Base-by-base conservation (phyloP, 306 rosid genomes). In the Herpetospermum pedunculosum region DNA sequence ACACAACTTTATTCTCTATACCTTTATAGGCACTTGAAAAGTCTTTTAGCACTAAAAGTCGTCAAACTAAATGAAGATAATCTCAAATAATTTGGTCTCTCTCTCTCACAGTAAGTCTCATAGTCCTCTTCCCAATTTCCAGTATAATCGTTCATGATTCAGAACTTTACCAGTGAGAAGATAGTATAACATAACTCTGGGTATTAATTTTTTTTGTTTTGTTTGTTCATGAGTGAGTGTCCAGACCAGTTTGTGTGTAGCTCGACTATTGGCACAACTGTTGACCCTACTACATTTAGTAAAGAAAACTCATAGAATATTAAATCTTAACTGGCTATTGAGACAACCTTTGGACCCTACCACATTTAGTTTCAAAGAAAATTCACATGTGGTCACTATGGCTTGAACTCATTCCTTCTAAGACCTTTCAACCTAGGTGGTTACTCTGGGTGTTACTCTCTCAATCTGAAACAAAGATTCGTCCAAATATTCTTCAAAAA, bases 1-100 rank as follows among this genome's bases (percentile, higher is more conserved):
- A 23, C 32, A 68, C 35, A 25, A 41, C 54, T 68, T 68, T 65
- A 65, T 65, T 37, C 72, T 14, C 49, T 43, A 68, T 54, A 26
- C 54, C n/a, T 43, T 29, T 25, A 44, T 68, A 68, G 73, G 23
- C 73, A 41, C 50, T 35, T 68, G 6, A 68, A 68, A 68, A 68
- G 73, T 14, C 54, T 68, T 62, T 34, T 9, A 19, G 26, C 70
- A 62, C 70, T 59, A 62, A 58, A 29, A 43, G 53, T 43, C 16
- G 32, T 43, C 54, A 41, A 68, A 23, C 73, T 25, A 23, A 6
- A 41, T 43, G 18, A 41, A 14, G 73, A 68, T 68, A 14, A 68
- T 68, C 54, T 68, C 38, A 68, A 68, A 68, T 26, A 41, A 18
- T 63, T 62, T 9, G 29, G 8, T n/a, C 21, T 23, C 6, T 67